Evolutionary conservation across 148 eudicot species (phyloP).

Genomic region (Euryodendron excelsum): DNA sequence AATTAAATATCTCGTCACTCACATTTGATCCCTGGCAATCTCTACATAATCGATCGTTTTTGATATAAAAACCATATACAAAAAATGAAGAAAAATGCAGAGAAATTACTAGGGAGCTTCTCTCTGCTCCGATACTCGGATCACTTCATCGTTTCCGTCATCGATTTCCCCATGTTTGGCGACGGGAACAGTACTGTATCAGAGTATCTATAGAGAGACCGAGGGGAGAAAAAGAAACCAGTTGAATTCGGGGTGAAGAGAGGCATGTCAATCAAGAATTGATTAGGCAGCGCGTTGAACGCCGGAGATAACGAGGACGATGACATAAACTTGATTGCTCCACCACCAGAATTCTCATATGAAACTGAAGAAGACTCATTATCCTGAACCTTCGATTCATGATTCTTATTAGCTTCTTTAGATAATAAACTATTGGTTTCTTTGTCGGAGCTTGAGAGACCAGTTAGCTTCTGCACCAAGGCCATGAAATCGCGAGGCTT

Average conservation of each 20-base stretch:
- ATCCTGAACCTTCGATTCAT: background rate
- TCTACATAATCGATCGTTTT: background rate
- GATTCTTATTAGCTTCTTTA: too few relatives aligned
- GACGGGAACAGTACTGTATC: slow-evolving; percentile 9
- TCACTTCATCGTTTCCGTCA: background rate
- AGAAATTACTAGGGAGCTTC: background rate
- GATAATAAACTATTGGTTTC: background rate
- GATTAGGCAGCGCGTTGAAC: background rate
- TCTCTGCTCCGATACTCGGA: background rate
- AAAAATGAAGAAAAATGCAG: background rate
- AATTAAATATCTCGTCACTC: too few relatives aligned
- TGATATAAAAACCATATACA: background rate
- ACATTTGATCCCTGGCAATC: background rate
- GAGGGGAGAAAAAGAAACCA: slow-evolving; percentile 23
- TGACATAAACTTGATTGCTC: too few relatives aligned
- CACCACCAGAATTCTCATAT: background rate
- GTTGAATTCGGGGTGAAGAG: slow-evolving; percentile 35
- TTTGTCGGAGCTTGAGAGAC: slow-evolving; percentile 15
- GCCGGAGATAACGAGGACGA: background rate
- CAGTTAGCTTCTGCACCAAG: slow-evolving; percentile 59
- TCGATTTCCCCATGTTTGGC: slow-evolving; percentile 5
- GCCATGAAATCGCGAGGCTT: slow-evolving; percentile 60
- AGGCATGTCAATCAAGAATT: slow-evolving; percentile 30
- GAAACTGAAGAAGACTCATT: slow-evolving; percentile 9
- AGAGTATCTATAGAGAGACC: background rate